phyloP scores from a whole-genome alignment of 495 filamentous ascomycete species.

The Hypoxylon fuscum region DNA sequence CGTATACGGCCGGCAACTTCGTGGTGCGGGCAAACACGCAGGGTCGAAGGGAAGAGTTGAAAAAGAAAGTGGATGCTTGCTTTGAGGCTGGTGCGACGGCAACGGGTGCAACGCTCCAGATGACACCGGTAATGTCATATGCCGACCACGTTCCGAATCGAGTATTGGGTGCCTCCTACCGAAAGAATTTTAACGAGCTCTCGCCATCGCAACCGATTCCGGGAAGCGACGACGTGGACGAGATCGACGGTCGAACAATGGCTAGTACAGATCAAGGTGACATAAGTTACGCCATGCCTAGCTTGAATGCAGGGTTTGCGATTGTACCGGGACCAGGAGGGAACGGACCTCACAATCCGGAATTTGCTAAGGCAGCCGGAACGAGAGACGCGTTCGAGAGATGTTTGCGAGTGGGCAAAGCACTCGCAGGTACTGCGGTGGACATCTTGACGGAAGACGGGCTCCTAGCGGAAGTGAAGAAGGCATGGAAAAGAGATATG shows the following conservation, averaged over 20 bases:
- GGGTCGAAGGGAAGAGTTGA: slow-evolving; percentile 57
- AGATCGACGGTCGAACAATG: slow-evolving; percentile 60
- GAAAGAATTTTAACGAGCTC: slow-evolving; percentile 60
- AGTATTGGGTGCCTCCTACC: slow-evolving; percentile 62
- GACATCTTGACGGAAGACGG: slow-evolving; percentile 60
- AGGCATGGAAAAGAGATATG: slow-evolving; percentile 36
- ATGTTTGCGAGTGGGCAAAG: slow-evolving; percentile 64
- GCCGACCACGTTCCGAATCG: slow-evolving; percentile 69
- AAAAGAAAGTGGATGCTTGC: slow-evolving; percentile 62
- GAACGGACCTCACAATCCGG: slow-evolving; percentile 66
- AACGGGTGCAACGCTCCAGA: slow-evolving; percentile 64
- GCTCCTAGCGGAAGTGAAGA: slow-evolving; percentile 54
- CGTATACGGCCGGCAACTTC: slow-evolving; percentile 62
- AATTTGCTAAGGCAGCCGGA: slow-evolving; percentile 66
- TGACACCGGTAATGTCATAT: slow-evolving; percentile 60
- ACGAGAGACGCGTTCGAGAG: slow-evolving; percentile 62
- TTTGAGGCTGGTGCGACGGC: slow-evolving; percentile 68
- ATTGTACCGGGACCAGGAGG: slow-evolving; percentile 58
- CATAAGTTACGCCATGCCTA: slow-evolving; percentile 71
- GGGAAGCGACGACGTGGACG: slow-evolving; percentile 55
- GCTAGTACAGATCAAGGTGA: slow-evolving; percentile 71
- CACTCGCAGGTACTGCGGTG: slow-evolving; percentile 61
- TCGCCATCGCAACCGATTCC: slow-evolving; percentile 53
- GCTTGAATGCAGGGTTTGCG: slow-evolving; percentile 65
- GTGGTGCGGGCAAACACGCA: slow-evolving; percentile 61